A percentile compares a stretch with the other conserved stretches of the same genome.
Conservation (phyloP, 1,139 yeast species). For the Saccharomyces hybrid region DNA sequence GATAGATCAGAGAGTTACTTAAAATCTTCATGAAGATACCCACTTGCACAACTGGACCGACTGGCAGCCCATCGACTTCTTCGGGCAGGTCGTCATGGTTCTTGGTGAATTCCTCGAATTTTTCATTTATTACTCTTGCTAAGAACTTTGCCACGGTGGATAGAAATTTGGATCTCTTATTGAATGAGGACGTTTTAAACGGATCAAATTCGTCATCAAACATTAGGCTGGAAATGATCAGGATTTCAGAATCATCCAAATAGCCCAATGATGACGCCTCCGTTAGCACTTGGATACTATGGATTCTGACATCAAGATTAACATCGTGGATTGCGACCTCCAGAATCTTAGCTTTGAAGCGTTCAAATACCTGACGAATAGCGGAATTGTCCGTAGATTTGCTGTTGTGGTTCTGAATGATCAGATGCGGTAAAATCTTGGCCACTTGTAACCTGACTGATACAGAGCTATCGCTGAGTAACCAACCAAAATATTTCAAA, state of each 20-base stretch:
- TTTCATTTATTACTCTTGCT: conserved; percentile 34
- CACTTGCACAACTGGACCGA: conserved; percentile 34
- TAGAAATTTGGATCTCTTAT: conserved; percentile 31
- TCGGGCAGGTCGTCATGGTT: conserved; percentile 30
- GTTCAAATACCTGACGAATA: conserved; percentile 63
- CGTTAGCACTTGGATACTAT: conserved; percentile 47
- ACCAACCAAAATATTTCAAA: conserved; percentile 77
- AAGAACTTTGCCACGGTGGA: conserved; percentile 42
- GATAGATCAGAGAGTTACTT: conserved; percentile 31
- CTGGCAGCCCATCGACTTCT: conserved; percentile 29
- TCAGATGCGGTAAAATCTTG: conserved; percentile 38
- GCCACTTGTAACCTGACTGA: conserved; percentile 61
- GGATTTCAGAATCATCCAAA: conserved; percentile 49
- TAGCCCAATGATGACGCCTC: conserved; percentile 57
- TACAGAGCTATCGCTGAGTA: conserved; percentile 61
- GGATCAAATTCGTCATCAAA: conserved; percentile 36
- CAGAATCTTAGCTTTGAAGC: conserved; percentile 57
- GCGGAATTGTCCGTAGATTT: conserved; percentile 37
- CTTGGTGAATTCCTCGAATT: conserved; percentile 34
- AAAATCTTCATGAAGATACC: conserved; percentile 36
- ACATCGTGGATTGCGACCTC: conserved; percentile 52
- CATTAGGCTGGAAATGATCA: conserved; percentile 38
- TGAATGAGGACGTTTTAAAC: conserved; percentile 26
- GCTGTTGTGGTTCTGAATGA: conserved; percentile 37
- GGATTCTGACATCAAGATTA: conserved; percentile 46